Evolutionary conservation across 768 basidiomycete genomes (phyloP), one percentile per base, ranked within the genome.

Genomic region (Mycena leptocephala): DNA sequence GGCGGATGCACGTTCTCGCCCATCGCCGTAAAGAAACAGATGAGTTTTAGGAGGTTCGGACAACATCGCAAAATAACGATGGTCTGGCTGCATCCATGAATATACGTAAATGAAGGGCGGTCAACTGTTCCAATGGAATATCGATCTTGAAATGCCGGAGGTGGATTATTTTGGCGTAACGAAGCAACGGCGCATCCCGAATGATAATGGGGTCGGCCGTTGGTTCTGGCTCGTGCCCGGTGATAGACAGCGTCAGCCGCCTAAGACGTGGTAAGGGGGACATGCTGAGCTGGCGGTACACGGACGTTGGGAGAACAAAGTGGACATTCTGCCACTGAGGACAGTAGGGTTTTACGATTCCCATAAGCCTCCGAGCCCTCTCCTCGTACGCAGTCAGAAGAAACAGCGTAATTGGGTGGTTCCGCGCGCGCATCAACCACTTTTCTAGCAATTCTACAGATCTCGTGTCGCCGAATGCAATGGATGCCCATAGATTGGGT

Each of bases 351-450:
- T 56, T 56, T 5, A 69, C 14, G 53, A 26, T 22, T 2, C 51
- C 58, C 46, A 75, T 26, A 20, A 75, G 37, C 5, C 6, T 16
- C 33, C 20, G 2, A 2, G 56, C 73, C 13, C 55, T 66, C 16
- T 4, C 22, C 16, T 46, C 56, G 30, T 20, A 4, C 13, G 10
- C 20, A 22, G 65, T 9, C 2, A 33, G 5, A 37, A 75, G 46
- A n/a, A 0, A 1, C 20, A 75, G 2, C 30, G 32, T 55, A 14
- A 75, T 5, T 5, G 59, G 67, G 3, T 30, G 39, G 33, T 39
- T 51, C 28, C 24, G 46, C 9, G 66, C 59, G 58, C 41, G 73
- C 48, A 35, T 30, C 2, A 74, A 22, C 59, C 73, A 74, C 32
- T 22, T 22, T 48, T 62, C 22, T 3, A 74, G 51, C 26, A 74